phyloP scores from a whole-genome alignment of 768 basidiomycete genomes.

The Termitomyces heimii region DNA sequence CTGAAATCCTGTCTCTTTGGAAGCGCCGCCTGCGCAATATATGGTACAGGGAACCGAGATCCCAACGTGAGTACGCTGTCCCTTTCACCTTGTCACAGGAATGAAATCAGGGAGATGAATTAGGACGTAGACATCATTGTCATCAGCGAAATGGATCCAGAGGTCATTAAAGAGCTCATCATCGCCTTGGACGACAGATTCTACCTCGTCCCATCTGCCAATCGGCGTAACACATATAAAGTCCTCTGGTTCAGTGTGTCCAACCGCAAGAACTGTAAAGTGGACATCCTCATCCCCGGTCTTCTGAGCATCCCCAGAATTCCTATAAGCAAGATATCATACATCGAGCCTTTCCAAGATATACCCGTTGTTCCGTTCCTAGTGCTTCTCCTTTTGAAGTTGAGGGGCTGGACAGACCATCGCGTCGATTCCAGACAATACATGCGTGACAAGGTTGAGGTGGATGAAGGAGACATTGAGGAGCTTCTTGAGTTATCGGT shows the following conservation, averaged over 20 bases:
- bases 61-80: constrained; percentile 26
- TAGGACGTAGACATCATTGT: constrained; percentile 46
- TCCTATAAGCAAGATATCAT: constrained; percentile 16
- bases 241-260: constrained; percentile 33
- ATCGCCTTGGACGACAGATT: constrained; percentile 24
- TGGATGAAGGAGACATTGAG: constrained; percentile 35
- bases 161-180: constrained; percentile 35
- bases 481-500: constrained; percentile 34
- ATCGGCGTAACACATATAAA: constrained; percentile 32
- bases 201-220: constrained; percentile 29
- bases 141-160: constrained; percentile 25
- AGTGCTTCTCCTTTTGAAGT: constrained; percentile 32
- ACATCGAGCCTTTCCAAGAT: constrained; percentile 14
- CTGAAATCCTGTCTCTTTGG: constrained; percentile 32
- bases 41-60: constrained; percentile 27
- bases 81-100: background rate
- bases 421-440: constrained; percentile 21
- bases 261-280: constrained; percentile 20
- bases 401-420: constrained; percentile 38
- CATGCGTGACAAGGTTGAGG: constrained; percentile 29
- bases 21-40: constrained; percentile 31
- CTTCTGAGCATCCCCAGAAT: constrained; percentile 30
- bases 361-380: constrained; percentile 34
- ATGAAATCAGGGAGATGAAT: background rate
- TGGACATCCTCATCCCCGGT: constrained; percentile 32